Conservation (phyloP, 768 basidiomycete species). For the Tylopilus felleus region DNA sequence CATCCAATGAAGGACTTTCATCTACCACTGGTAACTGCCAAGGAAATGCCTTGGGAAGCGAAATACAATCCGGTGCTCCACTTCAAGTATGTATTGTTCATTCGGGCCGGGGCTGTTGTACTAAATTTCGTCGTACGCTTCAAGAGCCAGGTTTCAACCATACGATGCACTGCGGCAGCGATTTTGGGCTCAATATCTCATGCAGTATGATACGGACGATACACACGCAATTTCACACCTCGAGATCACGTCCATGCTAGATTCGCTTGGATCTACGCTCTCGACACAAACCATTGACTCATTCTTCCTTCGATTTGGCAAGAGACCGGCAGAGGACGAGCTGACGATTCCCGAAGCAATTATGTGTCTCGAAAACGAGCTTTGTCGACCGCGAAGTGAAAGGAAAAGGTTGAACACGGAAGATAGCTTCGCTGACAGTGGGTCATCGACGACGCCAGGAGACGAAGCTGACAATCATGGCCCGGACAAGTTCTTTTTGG, state of each 20-base stretch:
- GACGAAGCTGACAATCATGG: conserved; percentile 28
- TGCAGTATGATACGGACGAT: conserved; percentile 89
- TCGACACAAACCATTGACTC: conserved; percentile 70
- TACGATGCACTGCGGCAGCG: conserved; percentile 87
- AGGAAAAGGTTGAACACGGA: conserved; percentile 60
- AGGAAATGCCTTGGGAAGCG: conserved; percentile 67
- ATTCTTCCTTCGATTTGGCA: conserved; percentile 75
- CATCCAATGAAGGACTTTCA: conserved; percentile 70
- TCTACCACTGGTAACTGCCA: conserved; percentile 57
- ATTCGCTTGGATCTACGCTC: conserved; percentile 93
- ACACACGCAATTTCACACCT: conserved; percentile 69
- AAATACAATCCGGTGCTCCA: conserved; percentile 67
- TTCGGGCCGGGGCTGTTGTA: neutral
- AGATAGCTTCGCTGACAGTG: conserved; percentile 40
- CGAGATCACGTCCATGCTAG: conserved; percentile 92
- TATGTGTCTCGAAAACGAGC: conserved; percentile 81
- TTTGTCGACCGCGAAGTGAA: conserved; percentile 69
- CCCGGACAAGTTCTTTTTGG: conserved; percentile 44
- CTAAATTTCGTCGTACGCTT: conserved; percentile 4
- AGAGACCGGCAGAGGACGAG: conserved; percentile 62
- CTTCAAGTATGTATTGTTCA: conserved; percentile 46
- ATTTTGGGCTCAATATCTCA: conserved; percentile 87
- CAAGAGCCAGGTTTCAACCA: conserved; percentile 90
- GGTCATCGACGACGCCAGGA: conserved; percentile 53
- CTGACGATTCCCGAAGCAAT: conserved; percentile 77